Evolutionary conservation across 768 basidiomycete species (phyloP), one percentile per base, ranked within the genome.

Genomic region (Tricholoma sp.): DNA sequence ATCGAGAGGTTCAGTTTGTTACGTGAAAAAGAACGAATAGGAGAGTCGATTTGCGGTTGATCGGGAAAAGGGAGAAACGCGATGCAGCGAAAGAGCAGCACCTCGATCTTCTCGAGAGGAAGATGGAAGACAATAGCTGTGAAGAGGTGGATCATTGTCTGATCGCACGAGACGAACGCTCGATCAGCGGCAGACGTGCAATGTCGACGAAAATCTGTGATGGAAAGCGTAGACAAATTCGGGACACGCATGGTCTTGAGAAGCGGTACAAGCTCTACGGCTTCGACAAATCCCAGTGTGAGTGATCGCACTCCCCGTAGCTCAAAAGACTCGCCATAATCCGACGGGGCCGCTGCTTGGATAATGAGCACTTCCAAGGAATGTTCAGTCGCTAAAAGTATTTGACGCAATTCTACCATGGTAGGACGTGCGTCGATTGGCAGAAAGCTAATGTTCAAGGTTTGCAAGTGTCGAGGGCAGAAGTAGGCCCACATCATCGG

Each of bases 61-160:
- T 51, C 47, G 18, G 55, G 48, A 9, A 34, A 51, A 18, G 50
- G 50, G 13, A 50, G 44, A 36, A 59, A 57, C 29, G 52, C 49
- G 12, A 59, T 45, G 15, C 56, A 49, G 17, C 47, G 42, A 17
- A 59, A 29, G 18, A 36, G 33, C 28, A 59, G 55, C n/a, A 45
- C n/a, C 18, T 29, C 42, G 36, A 56, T 18, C 10, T 45, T 56
- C 2, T 13, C n/a, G 13, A 59, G 28, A 3, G 59, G 54, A 24
- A 57, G 53, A 20, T 51, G 15, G 6, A 29, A 33, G 24, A 54
- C 33, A 48, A 59, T 51, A 10, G 48, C 28, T 7, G 54, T 55
- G 8, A 42, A 11, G 6, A 59, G 52, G 24, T 50, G 5, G 13
- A 15, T 18, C 17, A 49, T 45, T 8, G 48, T 45, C 29, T 39